A percentile compares a stretch with the other conserved stretches of the same genome.
These are phyloP conservation scores for Atkinsonella texensis DNA, from an alignment of 2,329 filamentous ascomycete species.

Conservation along the genomic window DNA sequence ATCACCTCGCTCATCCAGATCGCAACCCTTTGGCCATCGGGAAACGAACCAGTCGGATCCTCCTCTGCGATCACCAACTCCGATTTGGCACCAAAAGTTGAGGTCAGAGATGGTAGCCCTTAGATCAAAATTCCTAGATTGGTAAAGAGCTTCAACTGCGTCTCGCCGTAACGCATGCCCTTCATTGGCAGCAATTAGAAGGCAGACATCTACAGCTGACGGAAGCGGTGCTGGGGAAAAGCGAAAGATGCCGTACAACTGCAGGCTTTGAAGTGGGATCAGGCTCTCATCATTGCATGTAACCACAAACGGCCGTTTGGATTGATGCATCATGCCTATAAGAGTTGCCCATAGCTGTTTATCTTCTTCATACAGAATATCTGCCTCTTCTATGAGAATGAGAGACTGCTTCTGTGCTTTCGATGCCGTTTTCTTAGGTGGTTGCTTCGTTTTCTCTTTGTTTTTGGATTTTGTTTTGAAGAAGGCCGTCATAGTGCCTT, in stretches of 20 bases:
- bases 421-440: constrained; percentile 17
- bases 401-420: constrained; percentile 79
- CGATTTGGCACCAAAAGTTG: constrained; percentile 96
- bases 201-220: constrained; percentile 65
- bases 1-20: constrained; percentile 55
- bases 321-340: constrained; percentile 63
- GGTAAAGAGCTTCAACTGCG: constrained; percentile 59
- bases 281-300: constrained; percentile 88
- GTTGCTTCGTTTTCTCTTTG: constrained; percentile 15
- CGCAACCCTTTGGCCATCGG: constrained; percentile 60
- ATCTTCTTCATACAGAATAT: constrained; percentile 89
- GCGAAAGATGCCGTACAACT: constrained; percentile 74
- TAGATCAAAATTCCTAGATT: constrained; percentile 57
- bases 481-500: constrained; percentile 70
- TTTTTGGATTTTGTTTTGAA: constrained; percentile 47
- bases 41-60: constrained; percentile 85
- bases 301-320: constrained; percentile 84
- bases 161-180: constrained; percentile 65
- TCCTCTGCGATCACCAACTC: constrained; percentile 75
- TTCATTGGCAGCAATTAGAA: constrained; percentile 76
- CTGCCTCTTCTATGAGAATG: constrained; percentile 87
- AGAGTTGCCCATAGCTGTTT: constrained; percentile 89
- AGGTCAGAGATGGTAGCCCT: constrained; percentile 73
- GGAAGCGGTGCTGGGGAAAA: constrained; percentile 54
- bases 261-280: constrained; percentile 63